These are phyloP conservation scores for Sextonia rubra DNA, from an alignment of 164 flowering plant species.

Conservation along the genomic window DNA sequence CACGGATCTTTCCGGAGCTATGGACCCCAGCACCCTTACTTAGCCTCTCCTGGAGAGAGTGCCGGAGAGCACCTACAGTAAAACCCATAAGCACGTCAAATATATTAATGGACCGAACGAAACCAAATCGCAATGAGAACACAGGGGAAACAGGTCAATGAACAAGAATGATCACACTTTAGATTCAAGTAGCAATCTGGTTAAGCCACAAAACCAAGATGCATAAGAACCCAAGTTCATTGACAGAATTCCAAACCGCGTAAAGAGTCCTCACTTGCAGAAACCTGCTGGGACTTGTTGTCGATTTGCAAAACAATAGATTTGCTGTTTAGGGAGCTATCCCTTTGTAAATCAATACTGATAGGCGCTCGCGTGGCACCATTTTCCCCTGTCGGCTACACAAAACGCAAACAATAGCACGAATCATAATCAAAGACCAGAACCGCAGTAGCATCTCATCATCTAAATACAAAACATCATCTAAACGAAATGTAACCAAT, in stretches of 20 bases:
- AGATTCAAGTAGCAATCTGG: neutral
- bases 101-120: neutral
- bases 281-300: conserved; percentile 85
- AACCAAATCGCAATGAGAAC: neutral
- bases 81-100: neutral
- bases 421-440: neutral
- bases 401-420: neutral
- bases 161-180: neutral
- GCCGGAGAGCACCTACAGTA: conserved; percentile 80
- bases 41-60: conserved; percentile 90
- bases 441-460: neutral
- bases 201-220: neutral
- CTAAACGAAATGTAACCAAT: neutral
- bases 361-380: conserved; percentile 99
- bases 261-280: conserved; percentile 72
- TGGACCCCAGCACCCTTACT: conserved; percentile 53
- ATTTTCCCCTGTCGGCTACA: conserved; percentile 98
- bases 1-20: conserved; percentile 52
- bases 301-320: conserved; percentile 81
- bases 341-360: conserved; percentile 66
- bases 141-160: neutral
- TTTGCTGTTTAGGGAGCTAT: conserved; percentile 71
- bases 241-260: neutral
- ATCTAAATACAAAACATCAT: neutral
- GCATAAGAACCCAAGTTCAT: neutral